Evolutionary conservation across 768 basidiomycete species (phyloP).

Genomic region (Russula brevipes): DNA sequence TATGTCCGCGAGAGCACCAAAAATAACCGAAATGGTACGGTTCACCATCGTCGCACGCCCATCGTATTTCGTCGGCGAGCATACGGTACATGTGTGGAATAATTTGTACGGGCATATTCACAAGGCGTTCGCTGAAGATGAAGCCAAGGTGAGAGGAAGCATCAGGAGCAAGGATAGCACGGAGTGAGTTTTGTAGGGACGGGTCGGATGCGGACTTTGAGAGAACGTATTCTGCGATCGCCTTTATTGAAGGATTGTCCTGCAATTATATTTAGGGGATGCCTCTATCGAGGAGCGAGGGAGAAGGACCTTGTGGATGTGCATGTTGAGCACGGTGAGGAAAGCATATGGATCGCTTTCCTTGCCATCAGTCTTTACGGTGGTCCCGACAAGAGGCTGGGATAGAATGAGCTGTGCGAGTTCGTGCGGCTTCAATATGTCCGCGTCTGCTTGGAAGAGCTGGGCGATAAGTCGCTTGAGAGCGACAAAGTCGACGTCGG

Average conservation of each 20-base stretch:
- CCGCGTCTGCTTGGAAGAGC: constrained; percentile 71
- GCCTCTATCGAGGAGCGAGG: background rate
- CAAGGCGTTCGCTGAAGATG: constrained; percentile 78
- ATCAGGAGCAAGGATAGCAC: constrained; percentile 42
- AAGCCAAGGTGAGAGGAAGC: constrained; percentile 64
- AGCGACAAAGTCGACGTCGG: constrained; percentile 79
- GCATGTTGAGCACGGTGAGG: constrained; percentile 78
- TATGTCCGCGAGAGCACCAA: constrained; percentile 77
- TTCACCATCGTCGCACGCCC: constrained; percentile 60
- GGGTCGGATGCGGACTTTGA: constrained; percentile 48
- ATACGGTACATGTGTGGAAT: constrained; percentile 90
- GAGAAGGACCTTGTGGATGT: constrained; percentile 50
- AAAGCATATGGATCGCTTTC: constrained; percentile 90
- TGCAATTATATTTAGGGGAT: constrained; percentile 30
- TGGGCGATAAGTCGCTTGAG: constrained; percentile 68
- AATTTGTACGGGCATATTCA: constrained; percentile 95
- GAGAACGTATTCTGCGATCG: constrained; percentile 66
- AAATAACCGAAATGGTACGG: constrained; percentile 70
- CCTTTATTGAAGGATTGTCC: constrained; percentile 67
- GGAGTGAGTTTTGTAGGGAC: constrained; percentile 49
- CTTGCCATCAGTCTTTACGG: constrained; percentile 85
- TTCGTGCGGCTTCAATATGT: constrained; percentile 61
- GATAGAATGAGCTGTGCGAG: constrained; percentile 75
- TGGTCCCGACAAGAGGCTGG: constrained; percentile 76
- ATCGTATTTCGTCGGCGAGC: constrained; percentile 77